These are phyloP conservation scores for Karstenula rhodostoma DNA, from an alignment of 2,329 filamentous ascomycete species.

Conservation along the genomic window DNA sequence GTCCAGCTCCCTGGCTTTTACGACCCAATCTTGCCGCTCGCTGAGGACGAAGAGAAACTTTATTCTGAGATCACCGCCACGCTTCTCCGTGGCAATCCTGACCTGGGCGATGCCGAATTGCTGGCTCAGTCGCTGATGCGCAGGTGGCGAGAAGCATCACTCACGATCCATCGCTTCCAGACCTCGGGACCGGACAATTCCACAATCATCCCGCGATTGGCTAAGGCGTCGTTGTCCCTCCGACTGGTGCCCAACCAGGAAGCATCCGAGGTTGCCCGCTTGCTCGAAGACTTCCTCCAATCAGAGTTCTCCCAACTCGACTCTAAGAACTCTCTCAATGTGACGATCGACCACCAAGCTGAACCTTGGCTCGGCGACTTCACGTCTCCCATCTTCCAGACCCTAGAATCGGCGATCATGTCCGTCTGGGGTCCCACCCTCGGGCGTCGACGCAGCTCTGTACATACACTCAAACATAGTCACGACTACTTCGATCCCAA, in stretches of 20 bases:
- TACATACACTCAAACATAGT: slow-evolving; percentile 20
- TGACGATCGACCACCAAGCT: slow-evolving; percentile 90
- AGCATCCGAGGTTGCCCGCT: slow-evolving; percentile 75
- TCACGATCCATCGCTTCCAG: slow-evolving; percentile 93
- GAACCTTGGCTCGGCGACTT: slow-evolving; percentile 97
- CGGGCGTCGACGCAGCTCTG: slow-evolving; percentile 39
- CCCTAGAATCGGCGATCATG: slow-evolving; percentile 83
- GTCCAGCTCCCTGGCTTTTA: slow-evolving; percentile 91
- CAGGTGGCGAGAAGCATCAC: slow-evolving; percentile 91
- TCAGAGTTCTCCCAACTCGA: slow-evolving; percentile 76
- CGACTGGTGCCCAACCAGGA: slow-evolving; percentile 94
- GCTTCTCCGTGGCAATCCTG: slow-evolving; percentile 74
- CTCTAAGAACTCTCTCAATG: slow-evolving; percentile 80
- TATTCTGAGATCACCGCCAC: slow-evolving; percentile 86
- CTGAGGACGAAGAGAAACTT: slow-evolving; percentile 76
- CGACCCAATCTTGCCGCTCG: slow-evolving; percentile 79
- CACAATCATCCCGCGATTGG: slow-evolving; percentile 88
- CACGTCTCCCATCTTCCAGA: slow-evolving; percentile 88
- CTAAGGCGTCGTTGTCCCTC: slow-evolving; percentile 86
- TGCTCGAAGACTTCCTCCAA: slow-evolving; percentile 72
- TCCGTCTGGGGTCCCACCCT: slow-evolving; percentile 76
- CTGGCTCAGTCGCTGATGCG: slow-evolving; percentile 89
- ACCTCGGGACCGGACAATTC: slow-evolving; percentile 88
- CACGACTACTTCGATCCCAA: slow-evolving; percentile 13
- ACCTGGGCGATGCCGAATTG: slow-evolving; percentile 68